phyloP scores from a whole-genome alignment of 805 yeast species.

The Brettanomyces sp. region DNA sequence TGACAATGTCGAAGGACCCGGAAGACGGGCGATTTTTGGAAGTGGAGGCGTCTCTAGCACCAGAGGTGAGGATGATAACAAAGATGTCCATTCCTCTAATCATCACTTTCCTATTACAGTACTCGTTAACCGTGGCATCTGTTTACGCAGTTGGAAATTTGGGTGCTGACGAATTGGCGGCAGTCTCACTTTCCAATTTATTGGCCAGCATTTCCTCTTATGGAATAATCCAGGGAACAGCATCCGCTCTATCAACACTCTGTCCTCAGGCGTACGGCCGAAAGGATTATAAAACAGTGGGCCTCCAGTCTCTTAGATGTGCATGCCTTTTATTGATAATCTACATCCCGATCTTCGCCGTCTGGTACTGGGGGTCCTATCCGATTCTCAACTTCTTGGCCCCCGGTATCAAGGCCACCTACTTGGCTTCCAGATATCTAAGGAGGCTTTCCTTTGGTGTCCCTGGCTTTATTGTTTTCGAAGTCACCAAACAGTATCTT shows the following conservation, averaged over 20 bases:
- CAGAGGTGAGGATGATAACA: constrained; percentile 31
- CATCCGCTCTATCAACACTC: constrained; percentile 48
- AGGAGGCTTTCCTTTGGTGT: constrained; percentile 40
- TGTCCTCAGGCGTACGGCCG: constrained; percentile 58
- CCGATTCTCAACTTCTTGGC: constrained; percentile 25
- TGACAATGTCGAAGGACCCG: constrained; percentile 13
- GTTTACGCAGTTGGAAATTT: constrained; percentile 50
- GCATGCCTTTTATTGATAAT: constrained; percentile 33
- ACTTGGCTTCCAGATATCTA: constrained; percentile 39
- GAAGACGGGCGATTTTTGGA: constrained; percentile 24
- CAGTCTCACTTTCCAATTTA: constrained; percentile 49
- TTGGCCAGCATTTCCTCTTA: constrained; percentile 48
- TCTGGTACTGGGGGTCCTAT: constrained; percentile 31
- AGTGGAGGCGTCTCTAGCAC: constrained; percentile 29
- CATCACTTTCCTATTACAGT: constrained; percentile 44
- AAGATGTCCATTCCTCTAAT: constrained; percentile 42
- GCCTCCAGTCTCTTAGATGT: constrained; percentile 42
- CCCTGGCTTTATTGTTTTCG: constrained; percentile 48
- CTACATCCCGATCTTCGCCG: constrained; percentile 30
- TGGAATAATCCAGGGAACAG: constrained; percentile 48
- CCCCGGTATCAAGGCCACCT: constrained; percentile 39
- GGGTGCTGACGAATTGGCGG: constrained; percentile 50
- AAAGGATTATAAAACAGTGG: constrained; percentile 39
- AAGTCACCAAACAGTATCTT: constrained; percentile 45
- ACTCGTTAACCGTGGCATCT: constrained; percentile 43